Conservation (phyloP, 1,139 yeast genomes). For the Taphrina pruni region DNA sequence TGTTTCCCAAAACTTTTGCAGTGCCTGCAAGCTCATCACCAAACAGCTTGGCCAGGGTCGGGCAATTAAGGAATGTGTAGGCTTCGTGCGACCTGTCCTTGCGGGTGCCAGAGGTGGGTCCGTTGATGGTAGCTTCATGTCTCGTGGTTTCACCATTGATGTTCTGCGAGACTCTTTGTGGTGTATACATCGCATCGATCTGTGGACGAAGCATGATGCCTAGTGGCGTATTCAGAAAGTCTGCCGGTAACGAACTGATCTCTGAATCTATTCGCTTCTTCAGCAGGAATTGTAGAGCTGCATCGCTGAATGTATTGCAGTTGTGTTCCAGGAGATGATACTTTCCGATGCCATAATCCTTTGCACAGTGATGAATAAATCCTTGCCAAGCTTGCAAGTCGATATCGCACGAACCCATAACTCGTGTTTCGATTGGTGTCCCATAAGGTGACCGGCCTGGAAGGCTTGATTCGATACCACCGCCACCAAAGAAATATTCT, state of each 20-base stretch:
- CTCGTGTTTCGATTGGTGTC: slow-evolving; percentile 60
- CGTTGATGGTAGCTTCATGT: slow-evolving; percentile 19
- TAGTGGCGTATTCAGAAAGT: slow-evolving; percentile 65
- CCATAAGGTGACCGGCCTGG: slow-evolving; percentile 70
- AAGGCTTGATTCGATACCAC: slow-evolving; percentile 60
- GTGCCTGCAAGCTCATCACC: slow-evolving; percentile 14
- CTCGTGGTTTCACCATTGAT: background rate
- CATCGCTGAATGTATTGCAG: slow-evolving; percentile 72
- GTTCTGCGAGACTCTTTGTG: slow-evolving; percentile 3
- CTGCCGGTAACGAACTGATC: slow-evolving; percentile 62
- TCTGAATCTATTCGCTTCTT: slow-evolving; percentile 60
- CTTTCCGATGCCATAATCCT: slow-evolving; percentile 58
- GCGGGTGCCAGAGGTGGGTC: slow-evolving; percentile 29
- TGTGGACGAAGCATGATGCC: slow-evolving; percentile 59
- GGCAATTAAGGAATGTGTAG: slow-evolving; percentile 19
- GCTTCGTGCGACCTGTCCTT: slow-evolving; percentile 17
- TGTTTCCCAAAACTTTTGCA: background rate
- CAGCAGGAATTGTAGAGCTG: slow-evolving; percentile 63
- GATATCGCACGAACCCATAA: slow-evolving; percentile 62
- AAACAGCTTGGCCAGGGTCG: slow-evolving; percentile 33
- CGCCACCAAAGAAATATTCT: slow-evolving; percentile 58
- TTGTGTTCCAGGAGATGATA: slow-evolving; percentile 70
- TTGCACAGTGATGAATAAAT: slow-evolving; percentile 60
- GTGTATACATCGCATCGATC: slow-evolving; percentile 47
- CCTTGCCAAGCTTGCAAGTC: slow-evolving; percentile 62